These are phyloP conservation scores for Globisporangium viniferum DNA, from an alignment of 352 stramenopile genomes.

Conservation along the genomic window DNA sequence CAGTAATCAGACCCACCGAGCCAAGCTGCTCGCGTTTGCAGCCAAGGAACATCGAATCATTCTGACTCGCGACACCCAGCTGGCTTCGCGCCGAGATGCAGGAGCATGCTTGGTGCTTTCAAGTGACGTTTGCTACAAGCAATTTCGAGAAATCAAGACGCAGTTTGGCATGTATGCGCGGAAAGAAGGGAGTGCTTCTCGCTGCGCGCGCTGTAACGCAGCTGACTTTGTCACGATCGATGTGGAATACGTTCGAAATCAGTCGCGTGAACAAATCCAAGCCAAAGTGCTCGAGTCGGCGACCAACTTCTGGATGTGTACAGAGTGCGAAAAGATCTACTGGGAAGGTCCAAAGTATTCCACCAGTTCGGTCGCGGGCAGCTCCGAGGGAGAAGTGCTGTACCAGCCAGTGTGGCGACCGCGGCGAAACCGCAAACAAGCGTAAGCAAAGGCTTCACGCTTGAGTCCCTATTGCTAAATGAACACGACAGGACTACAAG, in stretches of 20 bases:
- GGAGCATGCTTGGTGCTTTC: conserved; percentile 56
- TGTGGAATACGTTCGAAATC: conserved; percentile 21
- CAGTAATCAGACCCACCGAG: conserved; percentile 38
- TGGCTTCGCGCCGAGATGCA: conserved; percentile 39
- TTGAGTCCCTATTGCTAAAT: background rate
- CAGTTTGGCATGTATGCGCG: conserved; percentile 45
- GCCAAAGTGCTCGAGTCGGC: conserved; percentile 29
- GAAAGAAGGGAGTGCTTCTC: conserved; percentile 31
- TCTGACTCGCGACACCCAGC: conserved; percentile 42
- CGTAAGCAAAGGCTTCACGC: background rate
- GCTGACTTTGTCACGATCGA: conserved; percentile 37
- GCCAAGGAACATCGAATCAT: conserved; percentile 42
- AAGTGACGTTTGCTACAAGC: conserved; percentile 43
- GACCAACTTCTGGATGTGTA: conserved; percentile 55
- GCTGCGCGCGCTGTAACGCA: conserved; percentile 50
- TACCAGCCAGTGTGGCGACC: conserved; percentile 8
- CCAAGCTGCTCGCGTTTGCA: conserved; percentile 30
- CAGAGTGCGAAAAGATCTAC: conserved; percentile 62
- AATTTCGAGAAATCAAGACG: conserved; percentile 57
- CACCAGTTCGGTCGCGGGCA: background rate
- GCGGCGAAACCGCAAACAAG: background rate
- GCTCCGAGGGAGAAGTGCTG: conserved; percentile 4
- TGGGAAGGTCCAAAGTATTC: conserved; percentile 81
- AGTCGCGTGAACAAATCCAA: conserved; percentile 24
- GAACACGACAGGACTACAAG: background rate